Percentiles rank a stretch among this genome's conserved stretches.
Conservation (phyloP, 768 basidiomycete genomes). For the Trametes elegans region DNA sequence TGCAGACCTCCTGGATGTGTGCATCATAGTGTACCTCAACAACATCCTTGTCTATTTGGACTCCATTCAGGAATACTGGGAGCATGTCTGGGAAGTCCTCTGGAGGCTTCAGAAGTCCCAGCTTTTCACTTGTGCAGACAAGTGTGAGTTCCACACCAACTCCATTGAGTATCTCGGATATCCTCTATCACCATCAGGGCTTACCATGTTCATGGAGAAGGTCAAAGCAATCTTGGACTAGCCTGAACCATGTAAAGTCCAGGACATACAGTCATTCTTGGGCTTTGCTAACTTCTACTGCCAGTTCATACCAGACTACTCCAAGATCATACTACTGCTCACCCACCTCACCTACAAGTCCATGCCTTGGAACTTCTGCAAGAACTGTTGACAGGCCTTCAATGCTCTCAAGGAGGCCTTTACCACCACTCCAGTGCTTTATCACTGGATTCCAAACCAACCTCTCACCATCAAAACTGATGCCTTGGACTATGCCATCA, state of each 20-base stretch:
- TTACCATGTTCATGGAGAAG: too few relatives aligned
- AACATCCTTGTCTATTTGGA: slow-evolving; percentile 17
- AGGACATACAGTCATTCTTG: too few relatives aligned
- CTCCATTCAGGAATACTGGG: slow-evolving; percentile 13
- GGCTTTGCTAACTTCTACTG: too few relatives aligned
- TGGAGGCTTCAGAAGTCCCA: too few relatives aligned
- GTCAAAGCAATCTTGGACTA: too few relatives aligned
- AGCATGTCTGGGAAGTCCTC: slow-evolving; percentile 33
- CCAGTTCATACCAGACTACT: too few relatives aligned
- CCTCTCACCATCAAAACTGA: slow-evolving; percentile 23
- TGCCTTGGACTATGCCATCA: slow-evolving; percentile 23
- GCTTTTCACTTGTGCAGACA: too few relatives aligned
- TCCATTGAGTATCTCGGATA: too few relatives aligned
- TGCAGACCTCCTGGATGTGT: slow-evolving; percentile 14
- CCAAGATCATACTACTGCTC: slow-evolving; percentile 32
- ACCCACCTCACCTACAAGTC: slow-evolving; percentile 29
- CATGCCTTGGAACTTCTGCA: slow-evolving; percentile 20
- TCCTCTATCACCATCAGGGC: too few relatives aligned
- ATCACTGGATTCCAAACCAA: slow-evolving; percentile 14
- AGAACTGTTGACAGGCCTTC: too few relatives aligned
- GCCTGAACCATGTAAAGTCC: too few relatives aligned
- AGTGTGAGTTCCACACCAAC: too few relatives aligned
- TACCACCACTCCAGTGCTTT: slow-evolving; percentile 19
- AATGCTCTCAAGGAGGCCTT: slow-evolving; percentile 28
- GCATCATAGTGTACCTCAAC: slow-evolving; percentile 9